A percentile compares a stretch with the other conserved stretches of the same genome.
Evolutionary conservation across 75 land plant genomes (phyloP).

Genomic region (Sequoia sempervirens): DNA sequence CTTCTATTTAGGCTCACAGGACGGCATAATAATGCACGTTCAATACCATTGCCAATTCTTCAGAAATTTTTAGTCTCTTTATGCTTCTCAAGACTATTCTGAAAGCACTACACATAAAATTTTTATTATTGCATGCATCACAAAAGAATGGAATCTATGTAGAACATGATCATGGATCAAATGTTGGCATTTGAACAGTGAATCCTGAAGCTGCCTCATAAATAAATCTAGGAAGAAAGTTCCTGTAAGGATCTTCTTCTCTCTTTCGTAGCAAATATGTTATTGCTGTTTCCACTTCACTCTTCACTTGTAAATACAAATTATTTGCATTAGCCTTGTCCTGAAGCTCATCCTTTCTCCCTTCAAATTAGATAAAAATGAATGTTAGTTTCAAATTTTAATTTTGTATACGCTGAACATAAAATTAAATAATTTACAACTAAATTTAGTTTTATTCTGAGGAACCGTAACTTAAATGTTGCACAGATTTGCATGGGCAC

Average conservation of each 20-base stretch:
- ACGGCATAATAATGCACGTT: background rate
- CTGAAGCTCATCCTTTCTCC: conserved; percentile 41
- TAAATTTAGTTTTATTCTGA: background rate
- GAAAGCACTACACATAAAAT: background rate
- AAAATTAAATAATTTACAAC: background rate
- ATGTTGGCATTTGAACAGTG: conserved; percentile 62
- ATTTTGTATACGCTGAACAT: background rate
- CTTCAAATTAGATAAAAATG: conserved; percentile 20
- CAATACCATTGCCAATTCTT: background rate
- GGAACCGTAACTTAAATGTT: background rate
- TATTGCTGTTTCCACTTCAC: conserved; percentile 61
- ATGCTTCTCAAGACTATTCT: background rate
- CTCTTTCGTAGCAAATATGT: conserved; percentile 63
- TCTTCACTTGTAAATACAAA: conserved; percentile 56
- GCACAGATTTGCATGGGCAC: background rate
- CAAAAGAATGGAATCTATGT: background rate
- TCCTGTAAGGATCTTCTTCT: conserved; percentile 70
- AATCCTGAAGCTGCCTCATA: conserved; percentile 65
- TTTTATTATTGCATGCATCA: background rate
- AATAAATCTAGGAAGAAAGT: conserved; percentile 39
- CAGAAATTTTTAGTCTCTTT: background rate
- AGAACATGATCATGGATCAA: conserved; percentile 42
- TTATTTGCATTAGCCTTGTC: conserved; percentile 47
- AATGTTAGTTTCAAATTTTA: background rate
- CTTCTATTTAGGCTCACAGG: background rate